Evolutionary conservation across 169 alveolate species (phyloP).

Genomic region (Haemoproteus tartakovskyi): DNA sequence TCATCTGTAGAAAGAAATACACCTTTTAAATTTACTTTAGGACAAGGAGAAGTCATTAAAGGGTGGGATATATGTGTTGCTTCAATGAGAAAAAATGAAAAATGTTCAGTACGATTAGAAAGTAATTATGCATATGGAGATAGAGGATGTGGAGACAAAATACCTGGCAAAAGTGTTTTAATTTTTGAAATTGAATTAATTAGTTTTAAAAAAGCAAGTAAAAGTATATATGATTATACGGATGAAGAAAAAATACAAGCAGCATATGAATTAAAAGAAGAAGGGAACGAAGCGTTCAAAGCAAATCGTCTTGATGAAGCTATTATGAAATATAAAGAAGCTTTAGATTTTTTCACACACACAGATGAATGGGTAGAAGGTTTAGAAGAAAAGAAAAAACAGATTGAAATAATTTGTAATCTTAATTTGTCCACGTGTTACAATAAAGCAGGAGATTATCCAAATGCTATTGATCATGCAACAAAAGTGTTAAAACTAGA

Average conservation of each 20-base stretch:
- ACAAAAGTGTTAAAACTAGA: slow-evolving; percentile 76
- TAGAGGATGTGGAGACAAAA: slow-evolving; percentile 79
- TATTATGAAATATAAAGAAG: slow-evolving; percentile 74
- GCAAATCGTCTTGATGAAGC: slow-evolving; percentile 72
- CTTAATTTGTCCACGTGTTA: slow-evolving; percentile 67
- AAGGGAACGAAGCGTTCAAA: slow-evolving; percentile 76
- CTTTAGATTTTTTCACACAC: slow-evolving; percentile 34
- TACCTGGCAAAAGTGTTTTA: slow-evolving; percentile 80
- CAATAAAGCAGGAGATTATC: slow-evolving; percentile 71
- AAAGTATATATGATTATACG: slow-evolving; percentile 75
- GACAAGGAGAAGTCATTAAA: slow-evolving; percentile 79
- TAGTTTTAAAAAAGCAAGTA: slow-evolving; percentile 71
- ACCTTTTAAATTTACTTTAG: slow-evolving; percentile 79
- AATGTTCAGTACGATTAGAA: slow-evolving; percentile 51
- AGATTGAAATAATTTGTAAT: slow-evolving; percentile 44
- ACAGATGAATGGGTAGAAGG: slow-evolving; percentile 65
- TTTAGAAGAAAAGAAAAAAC: slow-evolving; percentile 32
- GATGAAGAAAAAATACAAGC: slow-evolving; percentile 82
- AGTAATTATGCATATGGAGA: slow-evolving; percentile 81
- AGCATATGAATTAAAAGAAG: slow-evolving; percentile 74
- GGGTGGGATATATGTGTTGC: slow-evolving; percentile 82
- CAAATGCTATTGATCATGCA: slow-evolving; percentile 77
- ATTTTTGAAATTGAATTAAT: slow-evolving; percentile 80
- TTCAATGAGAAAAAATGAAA: slow-evolving; percentile 76
- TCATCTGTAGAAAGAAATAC: slow-evolving; percentile 79